A percentile compares a stretch with the other conserved stretches of the same genome.
phyloP scores from a whole-genome alignment of 1,139 yeast genomes.

The Magnusiomyces paraingens region DNA sequence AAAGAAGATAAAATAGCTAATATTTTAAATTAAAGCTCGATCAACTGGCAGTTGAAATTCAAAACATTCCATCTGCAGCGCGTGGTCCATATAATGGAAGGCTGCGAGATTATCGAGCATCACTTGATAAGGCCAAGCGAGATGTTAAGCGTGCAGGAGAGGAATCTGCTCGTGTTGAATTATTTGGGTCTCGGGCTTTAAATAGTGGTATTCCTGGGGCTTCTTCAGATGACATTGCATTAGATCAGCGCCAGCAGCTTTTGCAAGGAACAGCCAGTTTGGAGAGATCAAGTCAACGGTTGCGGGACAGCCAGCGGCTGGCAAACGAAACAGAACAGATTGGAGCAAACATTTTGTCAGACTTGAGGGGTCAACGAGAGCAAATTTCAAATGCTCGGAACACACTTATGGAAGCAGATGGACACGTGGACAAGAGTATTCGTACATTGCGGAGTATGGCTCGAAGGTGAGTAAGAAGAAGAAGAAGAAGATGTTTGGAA shows the following conservation, averaged over 20 bases:
- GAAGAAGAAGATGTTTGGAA: background rate
- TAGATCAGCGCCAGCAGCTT: constrained; percentile 75
- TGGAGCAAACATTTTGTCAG: constrained; percentile 87
- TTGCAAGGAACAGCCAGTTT: constrained; percentile 73
- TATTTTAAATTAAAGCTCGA: constrained; percentile 40
- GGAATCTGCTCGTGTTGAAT: constrained; percentile 56
- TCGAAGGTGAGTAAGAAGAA: constrained; percentile 36
- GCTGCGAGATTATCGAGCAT: constrained; percentile 58
- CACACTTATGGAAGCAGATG: constrained; percentile 83
- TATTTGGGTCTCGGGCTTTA: constrained; percentile 51
- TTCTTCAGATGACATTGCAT: constrained; percentile 42
- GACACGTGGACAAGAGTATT: constrained; percentile 84
- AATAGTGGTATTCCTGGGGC: constrained; percentile 23
- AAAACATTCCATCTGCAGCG: constrained; percentile 65
- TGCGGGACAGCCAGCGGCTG: constrained; percentile 80
- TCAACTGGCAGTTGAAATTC: constrained; percentile 76
- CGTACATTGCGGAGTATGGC: constrained; percentile 89
- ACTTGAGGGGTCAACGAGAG: constrained; percentile 87
- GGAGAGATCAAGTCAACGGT: constrained; percentile 75
- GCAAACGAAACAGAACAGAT: constrained; percentile 90
- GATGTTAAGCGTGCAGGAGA: constrained; percentile 39
- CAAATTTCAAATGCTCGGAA: constrained; percentile 80
- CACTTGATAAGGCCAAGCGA: constrained; percentile 52
- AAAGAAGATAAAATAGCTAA: background rate
- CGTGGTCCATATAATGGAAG: constrained; percentile 65